phyloP scores from a whole-genome alignment of 2,329 filamentous ascomycete genomes.

The Aspergillus sclerotialis region DNA sequence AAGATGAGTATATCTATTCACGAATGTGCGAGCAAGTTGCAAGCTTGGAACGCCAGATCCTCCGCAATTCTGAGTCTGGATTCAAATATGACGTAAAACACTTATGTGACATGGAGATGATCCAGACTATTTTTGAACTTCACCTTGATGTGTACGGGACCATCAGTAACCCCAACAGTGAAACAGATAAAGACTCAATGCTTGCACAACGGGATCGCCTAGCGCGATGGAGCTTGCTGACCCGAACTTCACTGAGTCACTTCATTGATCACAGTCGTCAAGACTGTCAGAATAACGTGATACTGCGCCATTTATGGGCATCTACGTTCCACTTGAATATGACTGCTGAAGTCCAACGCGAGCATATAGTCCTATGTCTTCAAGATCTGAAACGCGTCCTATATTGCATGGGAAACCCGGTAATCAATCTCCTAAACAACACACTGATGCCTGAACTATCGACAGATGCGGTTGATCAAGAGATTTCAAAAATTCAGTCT shows the following conservation, averaged over 20 bases:
- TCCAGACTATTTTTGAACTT: constrained; percentile 58
- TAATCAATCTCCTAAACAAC: constrained; percentile 69
- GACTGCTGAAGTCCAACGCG: constrained; percentile 48
- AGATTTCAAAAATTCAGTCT: constrained; percentile 85
- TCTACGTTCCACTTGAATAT: constrained; percentile 56
- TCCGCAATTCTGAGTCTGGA: constrained; percentile 11
- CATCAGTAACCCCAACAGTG: constrained; percentile 55
- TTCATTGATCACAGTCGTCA: constrained; percentile 26
- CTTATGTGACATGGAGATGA: constrained; percentile 42
- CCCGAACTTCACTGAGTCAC: constrained; percentile 46
- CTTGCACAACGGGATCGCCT: constrained; percentile 52
- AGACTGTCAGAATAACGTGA: constrained; percentile 36
- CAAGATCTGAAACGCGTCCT: constrained; percentile 55
- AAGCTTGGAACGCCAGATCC: constrained; percentile 19
- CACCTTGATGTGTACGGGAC: constrained; percentile 60
- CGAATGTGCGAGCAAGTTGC: constrained; percentile 29
- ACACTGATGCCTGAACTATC: constrained; percentile 83
- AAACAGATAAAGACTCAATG: constrained; percentile 46
- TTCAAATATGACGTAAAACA: constrained; percentile 26
- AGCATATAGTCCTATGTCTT: constrained; percentile 56
- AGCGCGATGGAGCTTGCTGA: constrained; percentile 53
- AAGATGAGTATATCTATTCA: constrained; percentile 48
- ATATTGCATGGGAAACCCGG: constrained; percentile 38
- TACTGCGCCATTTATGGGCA: constrained; percentile 60
- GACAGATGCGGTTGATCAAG: constrained; percentile 72